These are phyloP conservation scores for Fusarium solani-melongenae DNA, from an alignment of 2,329 filamentous ascomycete genomes.

Conservation along the genomic window DNA sequence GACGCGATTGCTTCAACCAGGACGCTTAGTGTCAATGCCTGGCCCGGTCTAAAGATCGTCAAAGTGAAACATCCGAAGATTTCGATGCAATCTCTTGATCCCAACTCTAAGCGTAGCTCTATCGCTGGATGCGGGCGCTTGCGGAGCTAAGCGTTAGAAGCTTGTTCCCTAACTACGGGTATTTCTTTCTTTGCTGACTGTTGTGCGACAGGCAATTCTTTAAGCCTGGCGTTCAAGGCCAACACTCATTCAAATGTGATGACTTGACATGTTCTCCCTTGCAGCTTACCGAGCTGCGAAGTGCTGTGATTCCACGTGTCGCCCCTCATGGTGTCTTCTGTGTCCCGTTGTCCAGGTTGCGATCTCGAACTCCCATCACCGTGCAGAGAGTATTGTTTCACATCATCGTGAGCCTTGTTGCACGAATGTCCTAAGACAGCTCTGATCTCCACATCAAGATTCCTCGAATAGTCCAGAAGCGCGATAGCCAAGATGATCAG, in stretches of 20 bases:
- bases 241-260: background rate
- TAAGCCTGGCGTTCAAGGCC: background rate
- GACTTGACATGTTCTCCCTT: background rate
- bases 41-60: background rate
- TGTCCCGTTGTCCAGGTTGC: background rate
- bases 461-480: background rate
- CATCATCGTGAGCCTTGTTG: background rate
- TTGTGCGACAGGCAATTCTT: background rate
- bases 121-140: conserved; percentile 26
- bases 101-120: conserved; percentile 30
- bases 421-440: conserved; percentile 25
- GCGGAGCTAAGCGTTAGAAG: conserved; percentile 7
- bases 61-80: conserved; percentile 28
- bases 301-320: background rate
- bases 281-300: background rate
- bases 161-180: conserved; percentile 6
- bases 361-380: background rate
- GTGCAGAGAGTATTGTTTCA: conserved; percentile 10
- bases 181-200: conserved; percentile 2
- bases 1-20: background rate
- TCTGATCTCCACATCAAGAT: conserved; percentile 21
- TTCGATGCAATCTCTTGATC: conserved; percentile 21
- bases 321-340: background rate
- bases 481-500: background rate
- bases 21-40: background rate